Conservation (phyloP, 2,329 filamentous ascomycete species). For the Dryadomyces quercus-mongolicae region DNA sequence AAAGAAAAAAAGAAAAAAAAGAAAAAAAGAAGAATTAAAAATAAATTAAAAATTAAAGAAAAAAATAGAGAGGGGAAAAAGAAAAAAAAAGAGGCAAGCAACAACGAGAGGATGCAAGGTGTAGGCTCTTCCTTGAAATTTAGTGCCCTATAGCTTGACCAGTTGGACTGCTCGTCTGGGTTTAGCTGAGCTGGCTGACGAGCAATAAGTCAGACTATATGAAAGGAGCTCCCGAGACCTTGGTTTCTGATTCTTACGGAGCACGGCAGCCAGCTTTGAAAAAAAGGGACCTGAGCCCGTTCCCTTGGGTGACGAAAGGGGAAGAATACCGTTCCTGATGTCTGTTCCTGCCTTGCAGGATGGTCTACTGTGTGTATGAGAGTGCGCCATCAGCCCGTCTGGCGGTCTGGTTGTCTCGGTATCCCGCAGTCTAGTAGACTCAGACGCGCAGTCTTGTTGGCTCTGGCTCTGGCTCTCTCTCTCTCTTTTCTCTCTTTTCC, state of each 20-base stretch:
- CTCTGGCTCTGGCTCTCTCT: too few relatives aligned
- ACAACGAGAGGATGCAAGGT: not conserved
- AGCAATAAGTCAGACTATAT: not conserved
- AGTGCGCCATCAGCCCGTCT: too few relatives aligned
- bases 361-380: too few relatives aligned
- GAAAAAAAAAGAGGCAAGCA: not conserved
- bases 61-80: not conserved
- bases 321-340: too few relatives aligned
- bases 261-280: too few relatives aligned
- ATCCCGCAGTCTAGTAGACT: too few relatives aligned
- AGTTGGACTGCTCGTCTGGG: not conserved
- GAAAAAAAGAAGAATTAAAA: not conserved
- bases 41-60: not conserved
- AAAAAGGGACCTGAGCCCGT: too few relatives aligned
- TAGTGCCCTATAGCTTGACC: not conserved
- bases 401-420: too few relatives aligned
- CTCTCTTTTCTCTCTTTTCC: too few relatives aligned
- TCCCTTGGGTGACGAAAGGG: too few relatives aligned
- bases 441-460: too few relatives aligned
- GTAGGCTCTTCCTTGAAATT: not conserved
- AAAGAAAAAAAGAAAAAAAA: not conserved
- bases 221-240: not conserved
- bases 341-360: too few relatives aligned
- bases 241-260: not conserved
- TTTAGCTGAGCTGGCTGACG: not conserved